These are phyloP conservation scores for Lizonia empirigonia DNA, from an alignment of 2,329 filamentous ascomycete species.

Conservation along the genomic window DNA sequence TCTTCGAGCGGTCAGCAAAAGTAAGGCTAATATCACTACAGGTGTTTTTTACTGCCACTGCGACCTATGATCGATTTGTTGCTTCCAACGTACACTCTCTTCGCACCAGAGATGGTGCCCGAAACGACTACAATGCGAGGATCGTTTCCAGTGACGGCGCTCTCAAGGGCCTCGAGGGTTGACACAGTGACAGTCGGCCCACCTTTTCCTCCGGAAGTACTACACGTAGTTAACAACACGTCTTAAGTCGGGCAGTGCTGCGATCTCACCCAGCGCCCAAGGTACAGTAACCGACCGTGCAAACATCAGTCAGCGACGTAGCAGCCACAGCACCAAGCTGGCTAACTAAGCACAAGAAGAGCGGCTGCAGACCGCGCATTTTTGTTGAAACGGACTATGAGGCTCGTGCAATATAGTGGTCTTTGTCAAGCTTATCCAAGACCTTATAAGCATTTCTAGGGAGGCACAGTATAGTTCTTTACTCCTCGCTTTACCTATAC, in stretches of 20 bases:
- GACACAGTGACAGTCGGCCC: conserved; percentile 36
- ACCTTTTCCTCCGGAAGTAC: conserved; percentile 30
- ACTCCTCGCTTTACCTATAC: background rate
- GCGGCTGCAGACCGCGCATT: background rate
- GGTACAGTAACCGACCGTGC: conserved; percentile 2
- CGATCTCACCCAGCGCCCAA: background rate
- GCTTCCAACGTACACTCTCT: conserved; percentile 50
- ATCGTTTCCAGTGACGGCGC: conserved; percentile 49
- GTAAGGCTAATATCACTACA: background rate
- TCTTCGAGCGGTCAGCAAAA: conserved; percentile 15
- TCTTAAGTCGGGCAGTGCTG: background rate
- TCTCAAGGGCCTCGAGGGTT: conserved; percentile 43
- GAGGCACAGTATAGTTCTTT: background rate
- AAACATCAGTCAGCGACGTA: conserved; percentile 2
- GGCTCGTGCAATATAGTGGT: no score
- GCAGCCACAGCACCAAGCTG: background rate
- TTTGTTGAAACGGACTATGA: background rate
- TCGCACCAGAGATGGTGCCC: conserved; percentile 49
- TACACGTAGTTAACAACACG: background rate
- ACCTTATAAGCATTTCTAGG: background rate
- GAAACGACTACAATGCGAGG: conserved; percentile 53
- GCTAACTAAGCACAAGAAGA: background rate
- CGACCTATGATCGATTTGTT: conserved; percentile 56
- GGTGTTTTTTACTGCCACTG: conserved; percentile 3
- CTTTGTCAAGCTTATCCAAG: background rate